These are phyloP conservation scores for Pulveroboletus sp. DNA, from an alignment of 768 basidiomycete species.

Conservation along the genomic window DNA sequence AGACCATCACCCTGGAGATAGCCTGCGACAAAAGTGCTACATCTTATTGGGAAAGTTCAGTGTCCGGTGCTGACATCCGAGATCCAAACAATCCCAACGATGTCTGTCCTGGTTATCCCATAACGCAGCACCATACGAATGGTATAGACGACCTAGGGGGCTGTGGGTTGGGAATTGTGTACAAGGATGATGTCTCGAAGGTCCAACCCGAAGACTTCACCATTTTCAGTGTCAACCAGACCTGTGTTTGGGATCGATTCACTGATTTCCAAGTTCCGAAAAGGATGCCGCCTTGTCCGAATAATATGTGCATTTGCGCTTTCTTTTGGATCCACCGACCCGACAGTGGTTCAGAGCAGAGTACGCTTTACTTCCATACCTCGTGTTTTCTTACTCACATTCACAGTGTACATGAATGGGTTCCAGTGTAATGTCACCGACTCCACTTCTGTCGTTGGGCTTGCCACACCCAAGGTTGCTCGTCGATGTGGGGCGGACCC, in stretches of 20 bases:
- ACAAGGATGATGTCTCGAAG: constrained; percentile 51
- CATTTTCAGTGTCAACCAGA: background rate
- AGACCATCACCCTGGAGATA: constrained; percentile 49
- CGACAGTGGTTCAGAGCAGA: constrained; percentile 60
- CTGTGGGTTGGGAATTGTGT: constrained; percentile 71
- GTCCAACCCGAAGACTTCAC: background rate
- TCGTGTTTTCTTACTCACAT: background rate
- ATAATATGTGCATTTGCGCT: constrained; percentile 60
- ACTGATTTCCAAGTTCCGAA: constrained; percentile 33
- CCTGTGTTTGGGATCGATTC: background rate
- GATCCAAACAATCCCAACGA: constrained; percentile 44
- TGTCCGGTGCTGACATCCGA: constrained; percentile 51
- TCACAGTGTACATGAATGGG: constrained; percentile 65
- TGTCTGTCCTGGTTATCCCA: constrained; percentile 45
- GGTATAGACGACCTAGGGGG: constrained; percentile 52
- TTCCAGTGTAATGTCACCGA: constrained; percentile 62
- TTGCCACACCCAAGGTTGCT: constrained; percentile 42
- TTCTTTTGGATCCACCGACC: constrained; percentile 71
- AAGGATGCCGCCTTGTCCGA: constrained; percentile 65
- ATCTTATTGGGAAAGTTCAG: constrained; percentile 46
- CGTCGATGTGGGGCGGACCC: constrained; percentile 61
- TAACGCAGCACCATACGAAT: constrained; percentile 51
- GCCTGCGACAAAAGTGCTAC: constrained; percentile 59
- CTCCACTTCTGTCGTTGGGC: constrained; percentile 44
- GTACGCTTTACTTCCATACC: constrained; percentile 31